Evolutionary conservation across 1,284 basidiomycete species (phyloP), one percentile per base, ranked within the genome.

Genomic region (Cryptococcus wingfieldii): DNA sequence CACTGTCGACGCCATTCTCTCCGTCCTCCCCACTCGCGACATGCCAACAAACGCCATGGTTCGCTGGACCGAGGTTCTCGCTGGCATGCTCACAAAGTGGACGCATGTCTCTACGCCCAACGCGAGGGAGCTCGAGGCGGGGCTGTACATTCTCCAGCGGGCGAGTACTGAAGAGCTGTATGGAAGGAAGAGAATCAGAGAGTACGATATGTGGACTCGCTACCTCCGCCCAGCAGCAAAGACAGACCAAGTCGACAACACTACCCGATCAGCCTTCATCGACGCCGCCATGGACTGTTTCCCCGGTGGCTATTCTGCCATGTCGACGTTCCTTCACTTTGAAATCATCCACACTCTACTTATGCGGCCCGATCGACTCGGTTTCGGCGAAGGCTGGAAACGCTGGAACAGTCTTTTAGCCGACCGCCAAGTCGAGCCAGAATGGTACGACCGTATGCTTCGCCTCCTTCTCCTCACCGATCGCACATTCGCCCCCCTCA

Each of bases 31-130:
- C 7, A 34, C n/a, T 19, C 13, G 25, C 4, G 13, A 38, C 12
- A 12, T 31, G n/a, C 47, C 52, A 7, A 27, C 37, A 38, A 38
- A 51, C 5, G 55, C 51, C 28, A 54, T 59, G 16, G 37, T 47
- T 18, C 27, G 46, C 38, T 63, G 61, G 61, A 54, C 54, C 8
- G 48, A 47, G n/a, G 47, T 60, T 8, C 13, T 63, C 10, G 38
- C 38, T 27, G 61, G 58, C 1, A 38, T 63, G 18, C 18, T 63
- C 0, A 50, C 54, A 14, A 59, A 53, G 37, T 54, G 51, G 50
- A 53, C 43, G 5, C 49, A 55, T 34, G 37, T 38, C 5, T 23
- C 34, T 13, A 25, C 28, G 4, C 28, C 50, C 8, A 49, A 9
- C 19, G 16, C 41, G 19, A 5, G 41, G 10, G 61, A 60, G 42